These are phyloP conservation scores for Fusarium sp. DNA, from an alignment of 2,329 filamentous ascomycete species.

Conservation along the genomic window DNA sequence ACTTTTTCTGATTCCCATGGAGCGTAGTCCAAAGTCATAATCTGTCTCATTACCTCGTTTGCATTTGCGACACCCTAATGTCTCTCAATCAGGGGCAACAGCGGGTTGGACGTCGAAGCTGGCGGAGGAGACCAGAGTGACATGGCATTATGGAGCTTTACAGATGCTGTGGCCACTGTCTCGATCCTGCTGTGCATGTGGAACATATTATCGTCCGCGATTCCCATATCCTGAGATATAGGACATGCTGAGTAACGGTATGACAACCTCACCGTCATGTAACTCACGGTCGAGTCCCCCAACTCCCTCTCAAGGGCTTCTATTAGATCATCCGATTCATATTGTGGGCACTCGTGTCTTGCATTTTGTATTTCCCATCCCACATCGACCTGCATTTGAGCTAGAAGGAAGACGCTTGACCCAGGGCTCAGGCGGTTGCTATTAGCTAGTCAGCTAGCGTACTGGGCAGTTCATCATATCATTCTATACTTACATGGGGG, in stretches of 20 bases:
- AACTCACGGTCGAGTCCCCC: conserved; percentile 64
- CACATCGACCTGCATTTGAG: conserved; percentile 59
- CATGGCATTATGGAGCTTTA: conserved; percentile 63
- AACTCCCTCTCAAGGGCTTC: conserved; percentile 72
- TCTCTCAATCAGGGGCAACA: conserved; percentile 63
- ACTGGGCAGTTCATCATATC: neutral
- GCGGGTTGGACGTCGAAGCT: conserved; percentile 54
- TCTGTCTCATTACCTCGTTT: conserved; percentile 58
- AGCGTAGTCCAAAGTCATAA: conserved; percentile 37
- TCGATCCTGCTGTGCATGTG: conserved; percentile 65
- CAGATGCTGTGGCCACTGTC: conserved; percentile 66
- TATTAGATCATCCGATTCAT: conserved; percentile 70
- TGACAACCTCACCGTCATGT: conserved; percentile 66
- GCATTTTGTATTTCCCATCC: conserved; percentile 17
- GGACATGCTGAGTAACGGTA: conserved; percentile 73
- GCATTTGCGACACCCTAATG: conserved; percentile 66
- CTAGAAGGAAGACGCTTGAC: conserved; percentile 65
- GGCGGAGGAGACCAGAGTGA: conserved; percentile 68
- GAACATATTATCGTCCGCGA: conserved; percentile 55
- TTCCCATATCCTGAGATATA: conserved; percentile 46
- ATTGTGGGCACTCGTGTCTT: conserved; percentile 49
- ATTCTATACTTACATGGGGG: conserved; percentile 58
- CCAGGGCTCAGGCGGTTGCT: conserved; percentile 61
- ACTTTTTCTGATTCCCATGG: conserved; percentile 11
- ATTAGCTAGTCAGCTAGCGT: conserved; percentile 31